A percentile compares a stretch with the other conserved stretches of the same genome.
These are phyloP conservation scores for Phytophthora fragariaefolia DNA, from an alignment of 352 stramenopile species.

Conservation along the genomic window DNA sequence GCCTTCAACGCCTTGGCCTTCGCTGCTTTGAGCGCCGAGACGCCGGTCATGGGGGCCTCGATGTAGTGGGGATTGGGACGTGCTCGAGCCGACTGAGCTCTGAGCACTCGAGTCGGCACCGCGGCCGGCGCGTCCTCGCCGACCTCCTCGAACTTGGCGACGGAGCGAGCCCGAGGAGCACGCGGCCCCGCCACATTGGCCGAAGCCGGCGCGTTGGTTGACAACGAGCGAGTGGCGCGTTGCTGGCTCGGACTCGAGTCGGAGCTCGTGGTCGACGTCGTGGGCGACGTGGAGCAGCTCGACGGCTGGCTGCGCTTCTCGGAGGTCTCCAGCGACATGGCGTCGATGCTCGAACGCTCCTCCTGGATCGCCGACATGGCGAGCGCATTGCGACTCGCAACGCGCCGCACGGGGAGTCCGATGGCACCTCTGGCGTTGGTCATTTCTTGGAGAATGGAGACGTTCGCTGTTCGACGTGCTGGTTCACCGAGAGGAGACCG, in stretches of 20 bases:
- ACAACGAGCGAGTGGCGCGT: not conserved
- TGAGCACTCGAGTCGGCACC: not conserved
- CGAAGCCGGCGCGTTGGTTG: too few species aligned
- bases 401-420: conserved; percentile 31
- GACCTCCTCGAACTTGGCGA: conserved; percentile 28
- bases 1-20: conserved; percentile 8
- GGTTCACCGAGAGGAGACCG: conserved; percentile 21
- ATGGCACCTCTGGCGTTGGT: conserved; percentile 33
- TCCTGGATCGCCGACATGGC: conserved; percentile 44
- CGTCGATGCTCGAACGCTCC: conserved; percentile 18
- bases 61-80: conserved; percentile 9
- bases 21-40: conserved; percentile 12
- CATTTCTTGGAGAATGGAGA: conserved; percentile 36
- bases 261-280: conserved; percentile 28
- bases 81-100: conserved; percentile 29
- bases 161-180: conserved; percentile 17
- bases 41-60: conserved; percentile 3
- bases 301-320: conserved; percentile 1
- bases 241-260: conserved; percentile 28
- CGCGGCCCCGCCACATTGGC: not conserved
- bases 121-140: not conserved
- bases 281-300: conserved; percentile 25
- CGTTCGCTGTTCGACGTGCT: not conserved
- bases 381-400: conserved; percentile 36
- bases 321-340: conserved; percentile 1